Evolutionary conservation across 768 basidiomycete genomes (phyloP), one percentile per base, ranked within the genome.

Genomic region (Udeniomyces megalosporus): DNA sequence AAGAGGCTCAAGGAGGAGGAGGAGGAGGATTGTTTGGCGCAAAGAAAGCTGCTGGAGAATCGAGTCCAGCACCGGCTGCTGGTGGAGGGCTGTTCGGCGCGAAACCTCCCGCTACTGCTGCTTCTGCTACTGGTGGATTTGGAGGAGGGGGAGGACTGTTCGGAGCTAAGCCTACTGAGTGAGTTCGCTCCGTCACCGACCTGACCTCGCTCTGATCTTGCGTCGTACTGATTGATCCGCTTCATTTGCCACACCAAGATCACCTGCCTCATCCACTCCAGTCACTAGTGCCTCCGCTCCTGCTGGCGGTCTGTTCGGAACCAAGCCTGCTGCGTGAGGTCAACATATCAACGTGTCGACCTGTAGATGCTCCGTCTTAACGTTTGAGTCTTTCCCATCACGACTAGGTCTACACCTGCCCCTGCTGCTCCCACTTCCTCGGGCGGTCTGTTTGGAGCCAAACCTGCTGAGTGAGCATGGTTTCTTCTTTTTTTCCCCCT

Each of bases 371-470:
- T 46, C 17, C 32, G 24, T 31, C 26, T 28, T 32, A 20, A 17
- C 34, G 17, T 38, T 20, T 56, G 20, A 45, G 8, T 10, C 26
- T 60, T 29, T 2, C 32, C 17, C 22, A 2, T 49, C 7, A 2
- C 22, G 20, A 17, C 48, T 15, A 22, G 20, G 2, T 46, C 50
- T 44, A 31, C 29, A 32, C 45, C 44, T n/a, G 48, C 58, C 42
- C 3, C 47, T 38, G 38, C 67, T 32, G 64, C 64, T 2, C 62
- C 56, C n/a, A 49, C 66, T 15, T 38, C 64, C 17, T 29, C 61
- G 17, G 64, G 64, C 34, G 54, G 63, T 31, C 54, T 68, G 59
- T 68, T 65, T 6, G 62, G 62, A 6, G 58, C 58, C 4, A 63
- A 63, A 44, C 62, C 62, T 38, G 62, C 62, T 34, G 55, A 50